These are phyloP conservation scores for Cladobotryum protrusum DNA, from an alignment of 2,329 filamentous ascomycete species.

Conservation along the genomic window DNA sequence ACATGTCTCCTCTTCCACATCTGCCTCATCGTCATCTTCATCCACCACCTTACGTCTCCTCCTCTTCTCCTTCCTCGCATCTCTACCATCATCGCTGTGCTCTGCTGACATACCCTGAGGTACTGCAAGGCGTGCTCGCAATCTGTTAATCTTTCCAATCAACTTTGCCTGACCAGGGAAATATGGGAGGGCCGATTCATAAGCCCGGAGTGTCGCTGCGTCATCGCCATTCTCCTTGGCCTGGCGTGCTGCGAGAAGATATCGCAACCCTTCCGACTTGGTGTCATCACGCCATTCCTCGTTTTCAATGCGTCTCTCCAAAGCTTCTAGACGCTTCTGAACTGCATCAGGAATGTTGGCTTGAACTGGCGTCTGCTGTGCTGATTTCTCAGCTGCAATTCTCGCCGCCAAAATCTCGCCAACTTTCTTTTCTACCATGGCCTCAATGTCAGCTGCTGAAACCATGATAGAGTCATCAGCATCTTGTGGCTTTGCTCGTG, in stretches of 20 bases:
- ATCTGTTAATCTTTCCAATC: slow-evolving; percentile 59
- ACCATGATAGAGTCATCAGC: slow-evolving; percentile 39
- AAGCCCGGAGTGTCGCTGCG: slow-evolving; percentile 72
- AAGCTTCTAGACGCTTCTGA: slow-evolving; percentile 70
- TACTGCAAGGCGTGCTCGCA: slow-evolving; percentile 47
- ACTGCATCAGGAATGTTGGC: slow-evolving; percentile 67
- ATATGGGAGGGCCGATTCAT: slow-evolving; percentile 74
- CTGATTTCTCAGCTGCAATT: slow-evolving; percentile 40
- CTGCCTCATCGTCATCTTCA: slow-evolving; percentile 15
- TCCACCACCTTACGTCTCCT: slow-evolving; percentile 14
- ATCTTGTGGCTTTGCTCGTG: slow-evolving; percentile 17
- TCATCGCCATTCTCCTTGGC: slow-evolving; percentile 81
- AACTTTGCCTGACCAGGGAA: slow-evolving; percentile 83
- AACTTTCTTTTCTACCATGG: slow-evolving; percentile 87
- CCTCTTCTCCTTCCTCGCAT: slow-evolving; percentile 16
- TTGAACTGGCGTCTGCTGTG: slow-evolving; percentile 21
- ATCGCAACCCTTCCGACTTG: slow-evolving; percentile 75
- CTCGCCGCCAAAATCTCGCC: slow-evolving; percentile 81
- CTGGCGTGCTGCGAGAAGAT: slow-evolving; percentile 84
- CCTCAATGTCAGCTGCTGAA: slow-evolving; percentile 73
- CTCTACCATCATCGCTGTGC: slow-evolving; percentile 1
- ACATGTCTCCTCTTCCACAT: slow-evolving; percentile 23
- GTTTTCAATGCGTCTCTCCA: slow-evolving; percentile 76
- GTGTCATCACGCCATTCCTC: slow-evolving; percentile 59
- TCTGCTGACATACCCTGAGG: slow-evolving; percentile 13